Evolutionary conservation across 2,329 filamentous ascomycete genomes (phyloP).

Genomic region (Xylariaceae sp.): DNA sequence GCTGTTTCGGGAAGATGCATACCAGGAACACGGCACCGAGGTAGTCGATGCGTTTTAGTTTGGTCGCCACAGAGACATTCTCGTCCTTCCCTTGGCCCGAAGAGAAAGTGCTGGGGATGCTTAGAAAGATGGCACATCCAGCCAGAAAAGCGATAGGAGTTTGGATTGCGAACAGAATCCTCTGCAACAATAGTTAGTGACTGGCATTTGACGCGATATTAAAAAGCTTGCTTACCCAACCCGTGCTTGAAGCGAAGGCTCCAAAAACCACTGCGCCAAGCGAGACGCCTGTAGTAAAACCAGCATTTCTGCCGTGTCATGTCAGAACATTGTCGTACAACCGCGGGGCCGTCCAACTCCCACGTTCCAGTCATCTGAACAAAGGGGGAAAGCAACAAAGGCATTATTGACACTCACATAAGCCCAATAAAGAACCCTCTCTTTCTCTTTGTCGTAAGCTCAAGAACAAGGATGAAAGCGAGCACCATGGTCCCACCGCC

Average conservation of each 20-base stretch:
- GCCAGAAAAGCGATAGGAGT: constrained; percentile 59
- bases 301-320: constrained; percentile 56
- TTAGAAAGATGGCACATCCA: constrained; percentile 59
- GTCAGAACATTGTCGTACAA: too few relatives aligned
- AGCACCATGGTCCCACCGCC: constrained; percentile 70
- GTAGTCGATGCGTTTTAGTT: constrained; percentile 69
- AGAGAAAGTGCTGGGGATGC: constrained; percentile 52
- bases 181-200: constrained; percentile 30
- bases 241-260: constrained; percentile 56
- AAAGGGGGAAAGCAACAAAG: too few relatives aligned
- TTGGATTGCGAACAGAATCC: constrained; percentile 73
- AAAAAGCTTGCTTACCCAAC: constrained; percentile 57
- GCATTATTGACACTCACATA: constrained; percentile 40
- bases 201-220: background rate
- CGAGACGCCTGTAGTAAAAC: constrained; percentile 67
- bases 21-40: constrained; percentile 65
- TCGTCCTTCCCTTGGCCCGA: constrained; percentile 35
- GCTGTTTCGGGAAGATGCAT: constrained; percentile 23
- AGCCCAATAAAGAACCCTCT: constrained; percentile 72
- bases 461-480: constrained; percentile 71
- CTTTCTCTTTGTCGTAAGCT: constrained; percentile 62
- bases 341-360: too few relatives aligned
- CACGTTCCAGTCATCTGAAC: too few relatives aligned
- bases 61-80: constrained; percentile 41
- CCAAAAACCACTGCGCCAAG: constrained; percentile 69